Base-by-base conservation (phyloP, 306 rosid species). In the Sechiopsis laciniata region DNA sequence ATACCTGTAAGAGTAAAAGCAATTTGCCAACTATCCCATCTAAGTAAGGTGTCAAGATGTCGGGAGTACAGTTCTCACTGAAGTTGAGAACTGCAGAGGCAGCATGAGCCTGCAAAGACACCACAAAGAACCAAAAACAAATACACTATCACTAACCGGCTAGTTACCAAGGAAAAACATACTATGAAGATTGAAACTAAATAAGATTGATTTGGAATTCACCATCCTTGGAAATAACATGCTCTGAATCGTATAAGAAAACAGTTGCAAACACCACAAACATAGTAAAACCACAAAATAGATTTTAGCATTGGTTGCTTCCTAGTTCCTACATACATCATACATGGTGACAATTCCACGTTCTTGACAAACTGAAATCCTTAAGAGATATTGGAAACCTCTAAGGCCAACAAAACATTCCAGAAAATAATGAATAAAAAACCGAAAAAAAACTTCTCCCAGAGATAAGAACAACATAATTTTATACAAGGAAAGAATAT, bases 31-130 rank as follows among this genome's bases (percentile, higher is more conserved):
- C 96, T 40, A 94, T 76, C 32, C 97, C 98, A 85, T 90, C 98
- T 78, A 94, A 83, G 80, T 94, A 94, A 13, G 97, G 96, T 0
- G 90, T 89, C 74, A 94, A 82, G 77, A 94, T 86, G 71, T 90
- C 97, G 7, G 98, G 96, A 68, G 98, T 94, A 78, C 98, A 94
- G 77, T 94, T 94, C 84, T 94, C 97, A 53, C 96, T 94, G 95
- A 94, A 94, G 84, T 94, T 94, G 75, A 94, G 97, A 76, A 94
- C 95, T 19, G 98, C 97, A 71, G 98, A 94, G 82, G 98, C 98
- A 80, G 98, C 98, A 83, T 94, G 98, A 64, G 98, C 98, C 97
- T 94, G 88, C 76, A 78, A 22, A 75, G 45, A 60, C 21, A 72
- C 77, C 60, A 73, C 22, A 10, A 46, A 53, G 11, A 55, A 46